Conservation (phyloP, 306 rosid species). For the Neltuma alba region DNA sequence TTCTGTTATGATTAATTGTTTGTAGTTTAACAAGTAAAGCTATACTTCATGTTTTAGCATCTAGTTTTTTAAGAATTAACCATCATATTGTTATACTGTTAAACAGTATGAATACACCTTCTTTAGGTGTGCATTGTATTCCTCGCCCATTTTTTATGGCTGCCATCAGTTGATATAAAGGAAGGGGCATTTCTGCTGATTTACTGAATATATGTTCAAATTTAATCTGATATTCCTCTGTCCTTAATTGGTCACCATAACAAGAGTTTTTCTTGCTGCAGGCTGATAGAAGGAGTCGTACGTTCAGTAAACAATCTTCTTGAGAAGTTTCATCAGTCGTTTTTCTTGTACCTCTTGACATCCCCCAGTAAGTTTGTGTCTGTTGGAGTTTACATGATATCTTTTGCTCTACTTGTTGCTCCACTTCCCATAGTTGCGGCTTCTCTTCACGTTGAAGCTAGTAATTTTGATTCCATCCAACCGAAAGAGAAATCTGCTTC, state of each 20-base stretch:
- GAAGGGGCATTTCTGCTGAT: constrained; percentile 14
- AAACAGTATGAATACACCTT: neutral
- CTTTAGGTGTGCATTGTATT: neutral
- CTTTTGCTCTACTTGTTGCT: constrained; percentile 85
- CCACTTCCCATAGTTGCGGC: constrained; percentile 93
- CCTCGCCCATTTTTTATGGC: neutral
- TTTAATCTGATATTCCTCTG: constrained; percentile 12
- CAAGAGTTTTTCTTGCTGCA: constrained; percentile 49
- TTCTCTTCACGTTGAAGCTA: constrained; percentile 62
- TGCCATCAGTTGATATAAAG: constrained; percentile 5
- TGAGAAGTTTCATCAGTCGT: constrained; percentile 96
- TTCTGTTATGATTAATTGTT: constrained; percentile 13
- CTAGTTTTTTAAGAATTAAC: constrained; percentile 27
- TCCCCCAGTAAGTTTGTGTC: constrained; percentile 91
- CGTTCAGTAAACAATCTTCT: constrained; percentile 94
- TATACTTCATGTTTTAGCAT: constrained; percentile 13
- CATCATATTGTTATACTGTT: neutral
- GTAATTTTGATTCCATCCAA: constrained; percentile 33
- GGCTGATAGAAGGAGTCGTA: constrained; percentile 90
- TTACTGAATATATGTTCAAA: neutral
- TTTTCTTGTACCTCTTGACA: constrained; percentile 82
- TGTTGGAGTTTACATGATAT: constrained; percentile 94
- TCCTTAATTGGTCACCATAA: constrained; percentile 29
- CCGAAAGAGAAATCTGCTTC: constrained; percentile 42
- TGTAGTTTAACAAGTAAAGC: constrained; percentile 5